These are phyloP conservation scores for Jimgerdemannia flammicorona DNA, from an alignment of 192 early-diverging fungal species.

Conservation along the genomic window DNA sequence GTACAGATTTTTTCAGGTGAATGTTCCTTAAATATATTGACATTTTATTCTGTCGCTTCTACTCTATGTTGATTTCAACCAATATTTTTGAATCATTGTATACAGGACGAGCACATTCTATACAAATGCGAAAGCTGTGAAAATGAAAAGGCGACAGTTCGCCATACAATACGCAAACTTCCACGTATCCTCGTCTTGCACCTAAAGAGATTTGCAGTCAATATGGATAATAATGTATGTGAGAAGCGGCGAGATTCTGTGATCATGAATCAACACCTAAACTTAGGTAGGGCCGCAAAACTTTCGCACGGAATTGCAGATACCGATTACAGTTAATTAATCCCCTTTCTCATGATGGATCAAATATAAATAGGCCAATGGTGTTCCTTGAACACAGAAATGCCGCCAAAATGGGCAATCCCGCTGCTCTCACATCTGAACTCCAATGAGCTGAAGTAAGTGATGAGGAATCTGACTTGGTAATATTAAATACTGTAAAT, in stretches of 20 bases:
- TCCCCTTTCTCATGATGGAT: too few species aligned
- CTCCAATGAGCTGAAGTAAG: not conserved
- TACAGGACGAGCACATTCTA: slow-evolving; percentile 7
- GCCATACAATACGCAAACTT: not conserved
- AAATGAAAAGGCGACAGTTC: slow-evolving; percentile 4
- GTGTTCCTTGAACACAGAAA: too few species aligned
- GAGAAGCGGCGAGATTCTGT: not conserved
- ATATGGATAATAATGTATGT: not conserved
- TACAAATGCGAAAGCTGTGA: slow-evolving; percentile 15
- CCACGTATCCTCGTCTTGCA: slow-evolving; percentile 9
- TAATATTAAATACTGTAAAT: not conserved
- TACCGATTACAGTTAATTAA: too few species aligned
- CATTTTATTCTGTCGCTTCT: not conserved
- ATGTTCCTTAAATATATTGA: not conserved
- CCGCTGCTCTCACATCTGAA: too few species aligned
- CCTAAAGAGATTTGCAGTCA: slow-evolving; percentile 11
- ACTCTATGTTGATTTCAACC: not conserved
- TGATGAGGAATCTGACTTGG: not conserved
- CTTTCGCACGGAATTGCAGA: not conserved
- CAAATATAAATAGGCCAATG: too few species aligned
- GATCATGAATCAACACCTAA: not conserved
- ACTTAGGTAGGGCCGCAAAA: not conserved
- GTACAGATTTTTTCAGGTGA: slow-evolving; percentile 8
- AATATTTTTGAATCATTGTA: not conserved
- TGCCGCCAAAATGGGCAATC: too few species aligned